These are phyloP conservation scores for Aotearoamyces nothofagi DNA, from an alignment of 2,329 filamentous ascomycete species.

Conservation along the genomic window DNA sequence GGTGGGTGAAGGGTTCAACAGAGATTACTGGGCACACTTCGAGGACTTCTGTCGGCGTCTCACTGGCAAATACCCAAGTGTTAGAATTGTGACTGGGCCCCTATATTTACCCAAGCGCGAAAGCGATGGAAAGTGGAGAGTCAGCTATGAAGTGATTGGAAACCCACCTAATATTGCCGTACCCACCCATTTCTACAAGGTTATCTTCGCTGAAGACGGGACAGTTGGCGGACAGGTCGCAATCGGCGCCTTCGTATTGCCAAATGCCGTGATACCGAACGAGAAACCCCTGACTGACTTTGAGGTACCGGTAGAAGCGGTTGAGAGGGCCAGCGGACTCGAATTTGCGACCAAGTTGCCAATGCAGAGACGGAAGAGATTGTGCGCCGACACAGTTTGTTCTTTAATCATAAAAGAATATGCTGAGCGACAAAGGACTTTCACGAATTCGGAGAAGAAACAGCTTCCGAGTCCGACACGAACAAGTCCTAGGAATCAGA, in stretches of 20 bases:
- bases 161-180: conserved; percentile 87
- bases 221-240: conserved; percentile 57
- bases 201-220: conserved; percentile 89
- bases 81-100: conserved; percentile 85
- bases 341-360: conserved; percentile 80
- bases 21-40: conserved; percentile 98
- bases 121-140: conserved; percentile 86
- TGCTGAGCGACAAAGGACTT: conserved; percentile 42
- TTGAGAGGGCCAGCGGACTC: conserved; percentile 82
- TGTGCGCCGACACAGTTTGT: conserved; percentile 81
- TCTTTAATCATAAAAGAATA: conserved; percentile 73
- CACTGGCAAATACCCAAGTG: conserved; percentile 66
- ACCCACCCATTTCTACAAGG: conserved; percentile 98
- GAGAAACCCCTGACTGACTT: conserved; percentile 79
- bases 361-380: conserved; percentile 51
- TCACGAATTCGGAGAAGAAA: conserved; percentile 17
- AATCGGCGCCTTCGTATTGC: conserved; percentile 85
- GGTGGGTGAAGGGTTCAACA: conserved; percentile 95
- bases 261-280: conserved; percentile 81
- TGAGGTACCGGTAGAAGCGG: conserved; percentile 83
- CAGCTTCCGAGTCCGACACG: conserved; percentile 10
- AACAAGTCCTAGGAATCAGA: conserved; percentile 16
- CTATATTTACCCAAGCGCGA: conserved; percentile 83
- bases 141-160: conserved; percentile 91
- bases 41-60: conserved; percentile 90